Evolutionary conservation across 176 grass and related monocot species (phyloP).

Genomic region (Panicum miliaceum): DNA sequence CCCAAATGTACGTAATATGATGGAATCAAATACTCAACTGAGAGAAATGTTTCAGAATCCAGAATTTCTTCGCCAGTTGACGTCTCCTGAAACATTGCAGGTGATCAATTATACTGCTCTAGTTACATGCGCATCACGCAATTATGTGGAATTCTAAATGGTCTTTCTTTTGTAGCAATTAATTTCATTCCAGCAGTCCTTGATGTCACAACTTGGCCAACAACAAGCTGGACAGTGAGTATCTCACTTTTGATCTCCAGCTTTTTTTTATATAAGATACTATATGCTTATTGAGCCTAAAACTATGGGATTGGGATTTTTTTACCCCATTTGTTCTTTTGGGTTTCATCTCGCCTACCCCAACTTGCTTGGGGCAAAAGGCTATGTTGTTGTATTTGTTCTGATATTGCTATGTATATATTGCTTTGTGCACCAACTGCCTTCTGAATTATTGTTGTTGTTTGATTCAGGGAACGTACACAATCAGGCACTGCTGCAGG

Average conservation of each 20-base stretch:
- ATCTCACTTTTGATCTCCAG: constrained; percentile 40
- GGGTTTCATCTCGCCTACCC: no score
- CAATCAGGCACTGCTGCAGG: constrained; percentile 63
- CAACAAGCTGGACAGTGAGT: constrained; percentile 81
- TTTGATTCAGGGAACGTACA: constrained; percentile 61
- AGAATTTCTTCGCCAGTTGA: constrained; percentile 88
- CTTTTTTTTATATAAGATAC: not conserved
- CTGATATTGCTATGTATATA: constrained; percentile 4
- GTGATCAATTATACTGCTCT: constrained; percentile 40
- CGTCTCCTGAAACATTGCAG: constrained; percentile 91
- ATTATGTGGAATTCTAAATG: constrained; percentile 34
- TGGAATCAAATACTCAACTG: constrained; percentile 83
- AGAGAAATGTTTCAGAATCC: constrained; percentile 96
- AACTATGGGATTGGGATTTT: not conserved
- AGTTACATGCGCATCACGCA: constrained; percentile 19
- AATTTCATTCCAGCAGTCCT: constrained; percentile 77
- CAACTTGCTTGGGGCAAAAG: no score
- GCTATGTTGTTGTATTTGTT: no score
- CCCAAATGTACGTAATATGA: constrained; percentile 71
- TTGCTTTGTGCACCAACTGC: constrained; percentile 1
- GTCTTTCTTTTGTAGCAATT: constrained; percentile 65
- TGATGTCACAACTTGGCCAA: constrained; percentile 71
- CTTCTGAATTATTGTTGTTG: constrained; percentile 16
- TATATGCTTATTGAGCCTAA: constrained; percentile 14
- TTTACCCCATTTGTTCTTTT: constrained; percentile 13